Evolutionary conservation across 2,329 filamentous ascomycete genomes (phyloP), one percentile per base, ranked within the genome.

Genomic region (Tympanopsis confertula): DNA sequence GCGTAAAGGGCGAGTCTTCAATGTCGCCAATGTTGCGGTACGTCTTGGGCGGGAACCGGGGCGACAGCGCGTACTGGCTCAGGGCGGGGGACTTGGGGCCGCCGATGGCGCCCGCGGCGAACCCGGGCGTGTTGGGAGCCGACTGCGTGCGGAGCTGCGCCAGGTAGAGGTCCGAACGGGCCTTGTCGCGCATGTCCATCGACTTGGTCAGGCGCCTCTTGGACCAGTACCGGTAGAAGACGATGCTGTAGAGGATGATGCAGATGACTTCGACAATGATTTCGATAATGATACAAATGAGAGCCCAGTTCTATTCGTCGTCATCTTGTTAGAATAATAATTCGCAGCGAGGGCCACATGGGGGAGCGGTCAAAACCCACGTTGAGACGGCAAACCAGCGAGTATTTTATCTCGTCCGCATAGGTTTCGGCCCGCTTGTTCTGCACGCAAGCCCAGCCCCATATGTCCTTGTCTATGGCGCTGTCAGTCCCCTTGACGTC

Each of bases 251-350:
- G 52, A 98, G 85, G 39, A 78, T 69, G 57, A 98, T 94, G 54
- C 84, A 86, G 54, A 96, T 82, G 47, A 85, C 74, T 55, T 96
- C 91, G 50, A 98, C 73, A 43, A 95, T 84, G 47, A 98, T 72
- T 62, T 98, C 91, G 57, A 98, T 96, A 55, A 98, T 82, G 63
- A 88, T 88, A 72, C 91, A 98, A 56, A 98, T 83, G 45, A 98
- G 71, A 29, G 82, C 74, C 91, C 91, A 98, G 65, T 94, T 91
- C 75, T 95, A 63, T 14, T 3, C 10, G 15, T 15, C 43, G 62
- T 53, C 60, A 50, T 35, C 39, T 33, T 35, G 4, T 20, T 35
- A 19, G 17, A 26, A 20, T 29, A 33, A 20, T 42, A 46, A 45
- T 49, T 44, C 24, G 36, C 40, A 42, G 37, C 28, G 41, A 22